Percentiles rank a stretch among this genome's conserved stretches.
Conservation (phyloP, 805 yeast genomes). For the Grigorovia jiainica region DNA sequence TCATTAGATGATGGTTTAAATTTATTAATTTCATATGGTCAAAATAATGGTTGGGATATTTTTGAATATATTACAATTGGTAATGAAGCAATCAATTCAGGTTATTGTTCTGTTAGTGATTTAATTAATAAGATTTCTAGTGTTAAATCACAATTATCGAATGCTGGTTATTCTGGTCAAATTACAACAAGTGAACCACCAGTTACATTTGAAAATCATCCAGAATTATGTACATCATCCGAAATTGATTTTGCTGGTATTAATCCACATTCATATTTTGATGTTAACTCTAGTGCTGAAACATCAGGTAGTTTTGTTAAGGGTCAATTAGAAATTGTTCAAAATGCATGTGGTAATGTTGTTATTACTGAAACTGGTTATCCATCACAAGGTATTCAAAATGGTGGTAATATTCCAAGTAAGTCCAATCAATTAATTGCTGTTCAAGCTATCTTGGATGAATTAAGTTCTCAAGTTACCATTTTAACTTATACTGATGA, state of each 20-base stretch:
- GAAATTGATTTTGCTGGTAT: conserved; percentile 77
- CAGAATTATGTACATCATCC: conserved; percentile 58
- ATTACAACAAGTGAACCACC: conserved; percentile 89
- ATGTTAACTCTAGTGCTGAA: conserved; percentile 48
- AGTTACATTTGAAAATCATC: conserved; percentile 51
- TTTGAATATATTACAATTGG: conserved; percentile 76
- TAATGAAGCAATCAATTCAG: conserved; percentile 72
- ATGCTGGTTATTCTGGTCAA: conserved; percentile 68
- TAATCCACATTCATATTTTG: conserved; percentile 82
- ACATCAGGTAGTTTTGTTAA: conserved; percentile 63
- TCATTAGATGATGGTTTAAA: conserved; percentile 55
- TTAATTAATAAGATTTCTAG: conserved; percentile 53
- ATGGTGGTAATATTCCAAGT: conserved; percentile 69
- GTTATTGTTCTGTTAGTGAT: conserved; percentile 51
- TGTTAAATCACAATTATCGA: conserved; percentile 47
- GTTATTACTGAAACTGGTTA: conserved; percentile 82
- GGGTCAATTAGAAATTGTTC: conserved; percentile 50
- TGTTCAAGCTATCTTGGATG: conserved; percentile 49
- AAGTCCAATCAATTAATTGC: conserved; percentile 64
- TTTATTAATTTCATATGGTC: conserved; percentile 42
- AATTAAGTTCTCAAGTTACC: conserved; percentile 51
- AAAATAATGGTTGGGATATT: conserved; percentile 57
- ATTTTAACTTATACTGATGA: conserved; percentile 77
- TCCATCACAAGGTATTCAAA: conserved; percentile 62
- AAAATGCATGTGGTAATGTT: conserved; percentile 46